Evolutionary conservation across 805 yeast species (phyloP), one percentile per base, ranked within the genome.

Genomic region (Schizosaccharomyces japonicus): DNA sequence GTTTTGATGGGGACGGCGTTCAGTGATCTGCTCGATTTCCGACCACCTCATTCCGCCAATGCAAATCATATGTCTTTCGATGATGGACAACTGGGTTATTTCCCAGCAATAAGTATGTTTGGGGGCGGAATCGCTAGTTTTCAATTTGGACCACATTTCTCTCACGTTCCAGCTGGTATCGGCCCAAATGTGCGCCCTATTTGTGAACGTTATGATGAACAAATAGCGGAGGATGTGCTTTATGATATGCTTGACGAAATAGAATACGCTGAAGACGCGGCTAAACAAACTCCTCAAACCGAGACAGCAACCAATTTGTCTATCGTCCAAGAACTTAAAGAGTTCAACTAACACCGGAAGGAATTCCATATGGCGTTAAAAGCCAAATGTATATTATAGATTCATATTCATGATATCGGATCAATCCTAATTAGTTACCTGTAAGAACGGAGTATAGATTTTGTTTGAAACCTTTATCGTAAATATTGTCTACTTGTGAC

Each of bases 21-120:
- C 56, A 71, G 72, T 50, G 71, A 75, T 29, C 59, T 87, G 34
- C 75, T 73, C 52, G 78, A 83, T 25, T 85, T 82, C 56, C 60
- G 80, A 45, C 94, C 95, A 0, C 85, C 93, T 2, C 68, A 76
- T 49, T 72, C 85, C 36, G 26, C 27, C n/a, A 29, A 45, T 19
- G n/a, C 76, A 56, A 44, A 64, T 51, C 49, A 57, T 56, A 33
- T 45, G 13, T 53, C 55, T 3, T 54, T 54, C 5, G 92, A 90
- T 58, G 95, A 90, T 58, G 94, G 94, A 0, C 65, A 73, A 39
- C 62, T 83, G 48, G 98, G 96, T 0, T 90, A 90, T 58, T 90
- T 76, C 61, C 96, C 98, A 1, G 81, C 84, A 65, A 68, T 82
- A 30, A 80, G 94, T 48, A 80, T 79, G 25, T 90, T 73, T 58